Evolutionary conservation across 352 stramenopile genomes (phyloP).

Genomic region (Phytopythium montanum): DNA sequence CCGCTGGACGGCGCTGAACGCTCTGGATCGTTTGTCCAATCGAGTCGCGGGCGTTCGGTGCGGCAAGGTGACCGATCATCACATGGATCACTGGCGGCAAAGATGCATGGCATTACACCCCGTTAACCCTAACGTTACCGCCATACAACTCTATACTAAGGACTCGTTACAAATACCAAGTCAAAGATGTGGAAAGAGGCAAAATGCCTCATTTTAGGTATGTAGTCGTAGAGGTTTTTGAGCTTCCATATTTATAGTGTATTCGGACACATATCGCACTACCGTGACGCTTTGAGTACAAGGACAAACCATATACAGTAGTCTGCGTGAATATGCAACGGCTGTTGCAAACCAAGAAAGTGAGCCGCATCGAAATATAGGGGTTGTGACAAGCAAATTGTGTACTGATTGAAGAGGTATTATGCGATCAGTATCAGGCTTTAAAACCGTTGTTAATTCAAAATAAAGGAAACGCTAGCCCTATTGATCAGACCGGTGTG

Average conservation of each 20-base stretch:
- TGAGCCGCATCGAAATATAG: not conserved
- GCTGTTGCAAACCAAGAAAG: not conserved
- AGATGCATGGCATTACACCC: not conserved
- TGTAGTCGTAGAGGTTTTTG: too few relatives aligned
- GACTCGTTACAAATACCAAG: too few relatives aligned
- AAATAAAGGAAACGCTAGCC: not conserved
- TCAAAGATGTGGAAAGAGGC: too few relatives aligned
- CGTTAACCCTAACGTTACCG: too few relatives aligned
- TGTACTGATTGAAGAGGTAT: not conserved
- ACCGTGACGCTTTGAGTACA: too few relatives aligned
- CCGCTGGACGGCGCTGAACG: not conserved
- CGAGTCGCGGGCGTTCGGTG: not conserved
- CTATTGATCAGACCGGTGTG: not conserved
- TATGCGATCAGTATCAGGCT: not conserved
- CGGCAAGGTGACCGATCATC: not conserved
- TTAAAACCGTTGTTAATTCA: not conserved
- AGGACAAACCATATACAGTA: too few relatives aligned
- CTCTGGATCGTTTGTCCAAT: not conserved
- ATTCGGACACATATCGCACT: too few relatives aligned
- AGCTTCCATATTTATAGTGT: too few relatives aligned
- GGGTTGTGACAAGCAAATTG: not conserved
- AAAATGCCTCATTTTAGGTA: too few relatives aligned
- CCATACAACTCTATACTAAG: too few relatives aligned
- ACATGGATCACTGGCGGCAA: not conserved
- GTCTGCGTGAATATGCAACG: not conserved